These are phyloP conservation scores for Phytophthora rubi DNA, from an alignment of 352 stramenopile genomes.

Conservation along the genomic window DNA sequence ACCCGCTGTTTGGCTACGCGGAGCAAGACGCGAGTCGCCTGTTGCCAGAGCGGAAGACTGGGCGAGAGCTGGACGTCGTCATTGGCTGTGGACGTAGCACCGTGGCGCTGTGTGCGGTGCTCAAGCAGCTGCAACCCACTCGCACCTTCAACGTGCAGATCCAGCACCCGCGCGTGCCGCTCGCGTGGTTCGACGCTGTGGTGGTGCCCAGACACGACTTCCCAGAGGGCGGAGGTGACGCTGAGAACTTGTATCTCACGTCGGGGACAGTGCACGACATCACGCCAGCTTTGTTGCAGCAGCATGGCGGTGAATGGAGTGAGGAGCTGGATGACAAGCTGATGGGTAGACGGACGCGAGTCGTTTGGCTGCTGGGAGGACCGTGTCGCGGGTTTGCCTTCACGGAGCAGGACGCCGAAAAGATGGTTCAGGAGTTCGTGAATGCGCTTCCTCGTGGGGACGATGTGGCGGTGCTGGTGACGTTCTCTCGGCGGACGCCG, in stretches of 20 bases:
- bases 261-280: conserved; percentile 61
- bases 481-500: conserved; percentile 73
- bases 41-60: conserved; percentile 3
- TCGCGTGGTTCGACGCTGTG: conserved; percentile 69
- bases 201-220: conserved; percentile 70
- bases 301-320: conserved; percentile 34
- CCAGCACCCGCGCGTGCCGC: conserved; percentile 65
- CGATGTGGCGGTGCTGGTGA: conserved; percentile 55
- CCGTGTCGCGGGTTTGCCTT: conserved; percentile 73
- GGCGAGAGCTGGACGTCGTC: conserved; percentile 44
- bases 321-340: conserved; percentile 37
- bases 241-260: conserved; percentile 53
- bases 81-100: conserved; percentile 78
- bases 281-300: conserved; percentile 29
- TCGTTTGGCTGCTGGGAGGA: conserved; percentile 70
- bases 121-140: conserved; percentile 43
- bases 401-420: conserved; percentile 32
- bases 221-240: neutral
- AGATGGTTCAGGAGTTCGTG: conserved; percentile 55
- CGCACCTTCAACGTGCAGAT: conserved; percentile 76
- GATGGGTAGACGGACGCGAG: conserved; percentile 14
- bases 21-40: conserved; percentile 1
- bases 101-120: conserved; percentile 61
- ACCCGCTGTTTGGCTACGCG: conserved; percentile 64
- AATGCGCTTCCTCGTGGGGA: conserved; percentile 17